phyloP scores from a whole-genome alignment of 129 eudicot genomes.

The Tagetes erecta region DNA sequence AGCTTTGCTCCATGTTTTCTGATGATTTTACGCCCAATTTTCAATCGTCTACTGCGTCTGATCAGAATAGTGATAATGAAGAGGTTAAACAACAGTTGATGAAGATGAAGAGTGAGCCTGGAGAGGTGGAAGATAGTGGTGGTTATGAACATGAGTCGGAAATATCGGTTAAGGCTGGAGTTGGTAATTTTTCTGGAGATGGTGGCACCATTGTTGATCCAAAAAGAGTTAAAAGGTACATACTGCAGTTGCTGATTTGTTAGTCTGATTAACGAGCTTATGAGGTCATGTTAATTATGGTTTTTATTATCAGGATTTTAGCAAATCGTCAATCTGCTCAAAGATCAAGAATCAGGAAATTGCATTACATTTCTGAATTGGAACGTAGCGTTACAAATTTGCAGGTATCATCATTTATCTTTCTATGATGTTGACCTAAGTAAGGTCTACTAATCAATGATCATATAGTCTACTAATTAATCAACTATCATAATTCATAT shows the following conservation, averaged over 20 bases:
- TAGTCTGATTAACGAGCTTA: not conserved
- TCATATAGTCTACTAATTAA: too few species aligned
- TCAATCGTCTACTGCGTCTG: slow-evolving; percentile 36
- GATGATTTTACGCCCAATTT: slow-evolving; percentile 44
- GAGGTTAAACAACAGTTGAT: slow-evolving; percentile 13
- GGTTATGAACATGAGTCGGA: slow-evolving; percentile 12
- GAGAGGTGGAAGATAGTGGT: slow-evolving; percentile 3
- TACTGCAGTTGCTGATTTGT: not conserved
- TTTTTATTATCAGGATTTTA: slow-evolving; percentile 15
- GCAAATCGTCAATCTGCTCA: slow-evolving; percentile 54
- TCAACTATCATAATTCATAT: too few species aligned
- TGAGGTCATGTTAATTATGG: not conserved
- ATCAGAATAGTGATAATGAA: slow-evolving; percentile 54
- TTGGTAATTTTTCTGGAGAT: slow-evolving; percentile 20
- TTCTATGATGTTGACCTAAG: too few species aligned
- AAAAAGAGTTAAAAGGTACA: slow-evolving; percentile 40
- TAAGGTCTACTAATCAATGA: too few species aligned
- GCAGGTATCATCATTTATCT: slow-evolving; percentile 40
- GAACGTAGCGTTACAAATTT: slow-evolving; percentile 56
- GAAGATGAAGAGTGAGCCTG: slow-evolving; percentile 50
- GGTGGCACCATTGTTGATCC: slow-evolving; percentile 44
- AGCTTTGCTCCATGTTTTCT: slow-evolving; percentile 72
- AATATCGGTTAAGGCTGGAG: slow-evolving; percentile 1
- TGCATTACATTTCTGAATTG: slow-evolving; percentile 88
- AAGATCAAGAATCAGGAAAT: slow-evolving; percentile 81